phyloP scores from a whole-genome alignment of 495 filamentous ascomycete genomes.

The Penicillium pulvis region DNA sequence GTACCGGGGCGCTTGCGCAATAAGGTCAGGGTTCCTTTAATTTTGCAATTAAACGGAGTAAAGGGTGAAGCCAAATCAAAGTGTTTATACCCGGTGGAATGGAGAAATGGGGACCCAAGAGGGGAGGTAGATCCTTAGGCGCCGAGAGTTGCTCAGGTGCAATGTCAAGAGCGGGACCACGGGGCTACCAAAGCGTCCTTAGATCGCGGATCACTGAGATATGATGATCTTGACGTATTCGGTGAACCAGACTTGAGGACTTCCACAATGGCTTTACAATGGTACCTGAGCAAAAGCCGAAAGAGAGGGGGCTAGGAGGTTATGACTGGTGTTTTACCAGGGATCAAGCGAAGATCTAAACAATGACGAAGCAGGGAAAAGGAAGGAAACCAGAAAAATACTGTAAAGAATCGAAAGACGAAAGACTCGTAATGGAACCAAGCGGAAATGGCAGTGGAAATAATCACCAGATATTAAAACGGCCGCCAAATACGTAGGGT shows the following conservation, averaged over 20 bases:
- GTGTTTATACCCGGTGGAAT: background rate
- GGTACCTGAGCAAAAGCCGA: constrained; percentile 19
- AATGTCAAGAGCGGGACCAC: constrained; percentile 11
- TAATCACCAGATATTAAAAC: background rate
- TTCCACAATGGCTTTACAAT: constrained; percentile 4
- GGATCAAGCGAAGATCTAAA: constrained; percentile 25
- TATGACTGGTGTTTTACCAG: background rate
- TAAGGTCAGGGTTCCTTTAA: constrained; percentile 27
- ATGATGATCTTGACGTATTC: constrained; percentile 29
- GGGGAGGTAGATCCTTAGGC: background rate
- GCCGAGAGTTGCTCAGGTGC: constrained; percentile 4
- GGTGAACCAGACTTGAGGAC: constrained; percentile 12
- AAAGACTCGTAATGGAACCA: background rate
- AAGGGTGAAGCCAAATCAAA: constrained; percentile 28
- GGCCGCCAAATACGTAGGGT: constrained; percentile 19
- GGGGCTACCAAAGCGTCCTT: background rate
- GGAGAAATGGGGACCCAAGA: background rate
- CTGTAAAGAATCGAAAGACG: background rate
- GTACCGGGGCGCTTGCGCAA: constrained; percentile 36
- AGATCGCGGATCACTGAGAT: constrained; percentile 18
- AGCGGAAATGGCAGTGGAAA: background rate
- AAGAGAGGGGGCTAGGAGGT: constrained; percentile 1
- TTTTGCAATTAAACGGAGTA: constrained; percentile 29
- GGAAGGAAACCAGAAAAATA: constrained; percentile 1
- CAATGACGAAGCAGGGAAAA: constrained; percentile 14